Evolutionary conservation across 352 stramenopile species (phyloP).

Genomic region (Phytophthora pseudosyringae): DNA sequence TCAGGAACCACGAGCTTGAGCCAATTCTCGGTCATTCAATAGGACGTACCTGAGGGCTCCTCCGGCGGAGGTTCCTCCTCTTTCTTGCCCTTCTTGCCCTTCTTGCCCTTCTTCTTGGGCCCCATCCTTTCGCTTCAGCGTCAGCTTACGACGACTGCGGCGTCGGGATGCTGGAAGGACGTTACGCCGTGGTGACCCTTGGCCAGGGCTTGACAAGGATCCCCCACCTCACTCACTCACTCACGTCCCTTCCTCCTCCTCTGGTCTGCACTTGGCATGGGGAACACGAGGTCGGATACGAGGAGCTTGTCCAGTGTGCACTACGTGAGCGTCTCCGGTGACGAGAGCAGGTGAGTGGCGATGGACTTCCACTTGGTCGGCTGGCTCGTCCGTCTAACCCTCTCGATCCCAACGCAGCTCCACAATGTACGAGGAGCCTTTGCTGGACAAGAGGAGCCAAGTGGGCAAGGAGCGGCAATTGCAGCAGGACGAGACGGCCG

Average conservation of each 20-base stretch:
- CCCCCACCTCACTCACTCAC: not conserved
- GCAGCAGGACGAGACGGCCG: slow-evolving; percentile 34
- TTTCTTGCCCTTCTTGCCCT: slow-evolving; percentile 74
- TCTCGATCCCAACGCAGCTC: slow-evolving; percentile 12
- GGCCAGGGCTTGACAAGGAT: slow-evolving; percentile 15
- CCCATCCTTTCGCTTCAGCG: slow-evolving; percentile 43
- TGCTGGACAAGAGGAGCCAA: slow-evolving; percentile 43
- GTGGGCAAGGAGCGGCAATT: slow-evolving; percentile 23
- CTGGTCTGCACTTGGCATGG: slow-evolving; percentile 29
- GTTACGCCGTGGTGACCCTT: slow-evolving; percentile 23
- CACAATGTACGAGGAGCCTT: slow-evolving; percentile 59
- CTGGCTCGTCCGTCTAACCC: too few relatives aligned
- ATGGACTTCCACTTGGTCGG: not conserved
- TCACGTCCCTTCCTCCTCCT: slow-evolving; percentile 19
- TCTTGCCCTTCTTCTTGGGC: slow-evolving; percentile 84
- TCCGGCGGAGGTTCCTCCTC: slow-evolving; percentile 68
- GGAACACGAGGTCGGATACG: slow-evolving; percentile 45
- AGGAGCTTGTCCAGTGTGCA: slow-evolving; percentile 43
- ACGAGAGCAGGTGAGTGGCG: slow-evolving; percentile 31
- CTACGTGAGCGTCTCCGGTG: slow-evolving; percentile 30
- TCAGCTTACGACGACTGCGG: not conserved
- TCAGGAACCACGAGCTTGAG: not conserved
- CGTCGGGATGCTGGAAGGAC: slow-evolving; percentile 1
- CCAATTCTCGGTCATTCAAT: not conserved
- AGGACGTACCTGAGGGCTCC: slow-evolving; percentile 68